Evolutionary conservation across 331 rosid genomes (phyloP).

Genomic region (Malus hybrid): DNA sequence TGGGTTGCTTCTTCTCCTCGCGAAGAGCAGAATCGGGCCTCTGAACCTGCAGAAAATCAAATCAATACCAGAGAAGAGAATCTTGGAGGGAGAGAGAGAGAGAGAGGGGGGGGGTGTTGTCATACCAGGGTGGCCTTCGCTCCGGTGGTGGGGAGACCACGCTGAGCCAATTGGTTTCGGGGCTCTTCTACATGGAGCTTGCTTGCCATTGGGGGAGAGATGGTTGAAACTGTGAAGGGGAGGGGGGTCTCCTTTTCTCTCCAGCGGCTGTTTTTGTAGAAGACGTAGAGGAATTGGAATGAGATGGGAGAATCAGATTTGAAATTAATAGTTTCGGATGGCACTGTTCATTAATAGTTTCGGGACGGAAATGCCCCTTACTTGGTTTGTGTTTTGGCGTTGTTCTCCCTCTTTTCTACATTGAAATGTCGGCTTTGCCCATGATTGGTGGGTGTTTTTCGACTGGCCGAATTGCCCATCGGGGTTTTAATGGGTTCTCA

Average conservation of each 20-base stretch:
- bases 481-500: too few species aligned
- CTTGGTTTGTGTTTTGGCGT: too few species aligned
- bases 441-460: too few species aligned
- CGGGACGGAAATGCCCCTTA: too few species aligned
- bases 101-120: not conserved
- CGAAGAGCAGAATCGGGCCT: constrained; percentile 58
- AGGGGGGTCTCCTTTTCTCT: not conserved
- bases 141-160: constrained; percentile 66
- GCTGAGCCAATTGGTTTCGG: constrained; percentile 54
- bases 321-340: too few species aligned
- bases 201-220: constrained; percentile 37
- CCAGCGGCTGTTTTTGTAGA: not conserved
- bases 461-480: too few species aligned
- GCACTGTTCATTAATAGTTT: too few species aligned
- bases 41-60: constrained; percentile 37
- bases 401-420: too few species aligned
- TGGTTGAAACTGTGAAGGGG: not conserved
- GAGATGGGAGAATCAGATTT: too few species aligned
- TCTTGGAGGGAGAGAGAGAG: not conserved
- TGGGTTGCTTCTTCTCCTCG: constrained; percentile 18
- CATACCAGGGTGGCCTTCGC: constrained; percentile 55
- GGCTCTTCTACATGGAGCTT: constrained; percentile 69
- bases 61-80: not conserved
- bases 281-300: too few species aligned
- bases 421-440: too few species aligned